Evolutionary conservation across 805 yeast genomes (phyloP), one percentile per base, ranked within the genome.

Genomic region (Myxozyma kluyveri): DNA sequence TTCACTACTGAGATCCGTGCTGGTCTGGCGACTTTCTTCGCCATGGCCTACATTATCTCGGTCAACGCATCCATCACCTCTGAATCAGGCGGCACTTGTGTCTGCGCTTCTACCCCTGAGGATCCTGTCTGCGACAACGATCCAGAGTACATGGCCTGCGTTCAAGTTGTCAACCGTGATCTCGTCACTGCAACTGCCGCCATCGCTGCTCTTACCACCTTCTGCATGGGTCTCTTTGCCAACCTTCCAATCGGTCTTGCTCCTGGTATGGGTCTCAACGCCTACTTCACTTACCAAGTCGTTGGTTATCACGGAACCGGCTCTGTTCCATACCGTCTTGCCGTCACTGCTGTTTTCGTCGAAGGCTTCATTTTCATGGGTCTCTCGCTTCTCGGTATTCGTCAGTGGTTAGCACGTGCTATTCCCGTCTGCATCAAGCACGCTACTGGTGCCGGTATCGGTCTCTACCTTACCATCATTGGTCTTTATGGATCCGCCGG

Each of bases 391-490:
- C 44, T 59, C 24, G 62, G 62, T n/a, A 46, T 59, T 33, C 54
- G 62, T n/a, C 62, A 59, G 41, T 59, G 62, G 62, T 55, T 59
- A 5, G 62, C 62, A n/a, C 59, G 61, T 10, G 56, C 59, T 14
- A 59, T 59, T 38, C 62, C 62, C 22, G 38, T 48, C 19, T 44
- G 51, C 32, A 53, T 59, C 46, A 59, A 59, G 47, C 48, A 54
- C 35, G 62, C 62, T 23, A 50, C 62, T 18, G 61, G 61, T 21
- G 61, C 61, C 24, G 62, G 62, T 21, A 59, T 59, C 43, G 62
- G 62, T 10, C 48, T 59, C 17, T 59, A 57, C 36, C 48, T 59
- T 18, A 59, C 62, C 27, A 36, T 59, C 42, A 59, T 59, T 29
- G 62, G 62, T 23, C 59, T 59, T 29, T 50, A 51, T 10, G 51